These are phyloP conservation scores for Sporothrix dimorphospora DNA, from an alignment of 2,329 filamentous ascomycete genomes.

Conservation along the genomic window DNA sequence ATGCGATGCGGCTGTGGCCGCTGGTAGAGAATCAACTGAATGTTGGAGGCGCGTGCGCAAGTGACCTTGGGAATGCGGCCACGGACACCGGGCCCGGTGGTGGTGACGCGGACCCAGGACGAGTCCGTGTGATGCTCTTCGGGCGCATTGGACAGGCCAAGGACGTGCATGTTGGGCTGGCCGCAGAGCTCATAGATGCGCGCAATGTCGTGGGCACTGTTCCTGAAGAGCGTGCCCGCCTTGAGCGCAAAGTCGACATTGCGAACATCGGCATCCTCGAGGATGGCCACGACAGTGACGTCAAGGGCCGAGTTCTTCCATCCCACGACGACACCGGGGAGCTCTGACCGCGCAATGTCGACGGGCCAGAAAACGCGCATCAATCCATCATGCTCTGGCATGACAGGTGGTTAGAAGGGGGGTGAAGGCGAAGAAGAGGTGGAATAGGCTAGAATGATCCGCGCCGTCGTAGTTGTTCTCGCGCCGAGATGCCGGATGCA, in stretches of 20 bases:
- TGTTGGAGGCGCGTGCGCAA: constrained; percentile 70
- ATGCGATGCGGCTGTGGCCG: constrained; percentile 82
- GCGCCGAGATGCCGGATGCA: constrained; percentile 82
- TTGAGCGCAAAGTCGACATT: constrained; percentile 88
- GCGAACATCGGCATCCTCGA: constrained; percentile 86
- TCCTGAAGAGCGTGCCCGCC: constrained; percentile 79
- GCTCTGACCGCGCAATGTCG: constrained; percentile 72
- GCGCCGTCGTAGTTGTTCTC: constrained; percentile 90
- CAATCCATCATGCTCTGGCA: constrained; percentile 79
- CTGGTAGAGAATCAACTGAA: constrained; percentile 89
- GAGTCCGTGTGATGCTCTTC: constrained; percentile 52
- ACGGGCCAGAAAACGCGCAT: constrained; percentile 99
- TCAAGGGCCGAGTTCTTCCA: constrained; percentile 94
- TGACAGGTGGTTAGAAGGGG: constrained; percentile 54
- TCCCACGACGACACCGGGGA: constrained; percentile 85
- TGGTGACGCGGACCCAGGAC: constrained; percentile 68
- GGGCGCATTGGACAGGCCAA: constrained; percentile 77
- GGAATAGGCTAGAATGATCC: constrained; percentile 76
- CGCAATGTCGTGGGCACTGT: constrained; percentile 75
- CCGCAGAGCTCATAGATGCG: constrained; percentile 86
- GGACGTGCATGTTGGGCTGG: constrained; percentile 77
- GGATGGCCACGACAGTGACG: constrained; percentile 83
- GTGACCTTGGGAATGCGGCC: constrained; percentile 67
- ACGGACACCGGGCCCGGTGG: constrained; percentile 52
- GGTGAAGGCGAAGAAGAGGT: constrained; percentile 30